Conservation (phyloP, 768 basidiomycete genomes). For the Rhodotorula paludigena region DNA sequence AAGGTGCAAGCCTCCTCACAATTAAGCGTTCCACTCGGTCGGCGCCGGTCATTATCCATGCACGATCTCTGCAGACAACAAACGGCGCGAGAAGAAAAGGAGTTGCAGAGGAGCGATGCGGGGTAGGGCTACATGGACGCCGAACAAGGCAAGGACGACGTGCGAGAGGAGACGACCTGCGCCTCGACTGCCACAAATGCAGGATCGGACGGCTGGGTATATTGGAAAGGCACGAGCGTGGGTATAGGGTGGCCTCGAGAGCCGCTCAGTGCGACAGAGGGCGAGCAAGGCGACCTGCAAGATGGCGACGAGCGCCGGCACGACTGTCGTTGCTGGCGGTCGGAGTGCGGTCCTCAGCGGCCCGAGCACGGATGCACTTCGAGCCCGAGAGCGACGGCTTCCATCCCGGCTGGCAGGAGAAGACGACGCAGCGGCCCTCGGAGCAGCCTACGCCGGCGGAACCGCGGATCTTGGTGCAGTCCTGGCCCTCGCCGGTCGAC, state of each 20-base stretch:
- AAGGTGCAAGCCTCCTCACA: no score
- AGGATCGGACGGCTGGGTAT: background rate
- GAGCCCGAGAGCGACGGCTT: conserved; percentile 16
- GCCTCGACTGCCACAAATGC: no score
- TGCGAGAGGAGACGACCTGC: background rate
- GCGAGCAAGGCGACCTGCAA: background rate
- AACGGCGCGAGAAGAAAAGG: background rate
- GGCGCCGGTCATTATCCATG: no score
- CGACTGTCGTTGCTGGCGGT: background rate
- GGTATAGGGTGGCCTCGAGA: background rate
- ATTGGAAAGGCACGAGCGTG: background rate
- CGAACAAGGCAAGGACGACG: background rate
- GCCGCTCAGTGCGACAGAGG: background rate
- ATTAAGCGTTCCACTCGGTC: no score
- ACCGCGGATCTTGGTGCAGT: conserved; percentile 64
- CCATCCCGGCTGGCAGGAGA: conserved; percentile 45
- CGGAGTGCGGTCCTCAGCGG: background rate
- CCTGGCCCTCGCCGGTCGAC: conserved; percentile 60
- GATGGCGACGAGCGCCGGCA: background rate
- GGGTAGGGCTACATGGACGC: background rate
- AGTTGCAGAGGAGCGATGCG: background rate
- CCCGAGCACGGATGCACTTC: conserved; percentile 21
- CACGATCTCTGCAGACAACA: no score
- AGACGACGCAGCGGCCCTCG: conserved; percentile 48
- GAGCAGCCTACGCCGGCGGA: conserved; percentile 48